Evolutionary conservation across 805 yeast genomes (phyloP).

Genomic region (Diddensiella santjacobensis): DNA sequence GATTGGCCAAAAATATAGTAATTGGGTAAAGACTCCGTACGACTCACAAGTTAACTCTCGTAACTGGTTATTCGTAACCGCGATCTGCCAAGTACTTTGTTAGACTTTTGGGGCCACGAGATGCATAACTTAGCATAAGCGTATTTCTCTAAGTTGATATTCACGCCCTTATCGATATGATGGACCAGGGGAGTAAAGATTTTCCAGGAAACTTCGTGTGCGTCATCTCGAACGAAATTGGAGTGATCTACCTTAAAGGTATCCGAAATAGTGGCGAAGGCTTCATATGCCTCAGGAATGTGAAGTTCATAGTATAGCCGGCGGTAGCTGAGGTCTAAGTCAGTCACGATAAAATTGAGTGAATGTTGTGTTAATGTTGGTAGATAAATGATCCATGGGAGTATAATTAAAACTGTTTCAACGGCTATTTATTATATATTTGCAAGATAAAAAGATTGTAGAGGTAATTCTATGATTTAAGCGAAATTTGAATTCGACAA

Average conservation of each 20-base stretch:
- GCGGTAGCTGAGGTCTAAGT: slow-evolving; percentile 82
- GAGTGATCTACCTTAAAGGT: slow-evolving; percentile 90
- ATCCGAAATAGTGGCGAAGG: slow-evolving; percentile 89
- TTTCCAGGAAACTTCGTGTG: slow-evolving; percentile 88
- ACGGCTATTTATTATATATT: too few species aligned
- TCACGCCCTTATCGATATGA: slow-evolving; percentile 65
- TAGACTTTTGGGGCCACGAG: slow-evolving; percentile 78
- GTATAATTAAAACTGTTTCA: too few species aligned
- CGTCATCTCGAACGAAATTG: slow-evolving; percentile 97
- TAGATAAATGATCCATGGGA: too few species aligned
- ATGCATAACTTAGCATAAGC: slow-evolving; percentile 91
- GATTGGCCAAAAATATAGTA: too few species aligned
- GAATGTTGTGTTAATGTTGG: too few species aligned
- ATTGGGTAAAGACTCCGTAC: too few species aligned
- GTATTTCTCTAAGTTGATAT: slow-evolving; percentile 66
- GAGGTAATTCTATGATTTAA: too few species aligned
- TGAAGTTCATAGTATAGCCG: slow-evolving; percentile 79
- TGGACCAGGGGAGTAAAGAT: slow-evolving; percentile 88
- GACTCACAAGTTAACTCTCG: too few species aligned
- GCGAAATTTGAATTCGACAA: too few species aligned
- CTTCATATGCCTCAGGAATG: slow-evolving; percentile 98
- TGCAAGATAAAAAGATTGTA: too few species aligned
- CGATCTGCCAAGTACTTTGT: slow-evolving; percentile 58
- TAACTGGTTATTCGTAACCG: too few species aligned
- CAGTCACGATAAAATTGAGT: too few species aligned